A percentile compares a stretch with the other conserved stretches of the same genome.
Conservation (phyloP, 306 rosid species). For the Vicia sativa region DNA sequence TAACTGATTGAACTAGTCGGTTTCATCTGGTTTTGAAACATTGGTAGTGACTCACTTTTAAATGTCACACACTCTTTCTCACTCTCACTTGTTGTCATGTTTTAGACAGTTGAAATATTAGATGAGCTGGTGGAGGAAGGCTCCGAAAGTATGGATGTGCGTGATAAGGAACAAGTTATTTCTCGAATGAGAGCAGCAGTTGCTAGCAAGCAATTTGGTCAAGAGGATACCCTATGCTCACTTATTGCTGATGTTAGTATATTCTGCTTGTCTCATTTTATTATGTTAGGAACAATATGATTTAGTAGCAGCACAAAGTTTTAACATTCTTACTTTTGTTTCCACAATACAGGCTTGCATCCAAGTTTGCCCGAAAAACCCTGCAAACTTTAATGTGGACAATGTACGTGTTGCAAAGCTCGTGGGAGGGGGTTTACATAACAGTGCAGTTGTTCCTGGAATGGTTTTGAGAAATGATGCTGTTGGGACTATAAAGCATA, state of each 20-base stretch:
- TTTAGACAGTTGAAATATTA: constrained; percentile 68
- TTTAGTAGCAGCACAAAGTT: not conserved
- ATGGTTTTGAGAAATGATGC: constrained; percentile 87
- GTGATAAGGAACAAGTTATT: constrained; percentile 79
- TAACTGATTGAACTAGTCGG: not conserved
- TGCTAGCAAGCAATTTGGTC: constrained; percentile 99
- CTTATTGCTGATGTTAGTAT: constrained; percentile 82
- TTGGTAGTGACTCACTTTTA: not conserved
- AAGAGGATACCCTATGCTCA: constrained; percentile 78
- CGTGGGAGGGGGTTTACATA: constrained; percentile 84
- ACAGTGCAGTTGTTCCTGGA: constrained; percentile 79
- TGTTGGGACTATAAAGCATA: constrained; percentile 68
- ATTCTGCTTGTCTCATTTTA: constrained; percentile 29
- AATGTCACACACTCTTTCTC: not conserved
- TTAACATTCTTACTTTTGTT: constrained; percentile 22
- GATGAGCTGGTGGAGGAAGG: constrained; percentile 76
- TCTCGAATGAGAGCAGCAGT: constrained; percentile 85
- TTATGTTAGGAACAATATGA: constrained; percentile 8
- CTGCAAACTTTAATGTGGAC: constrained; percentile 90
- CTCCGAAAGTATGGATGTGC: constrained; percentile 91
- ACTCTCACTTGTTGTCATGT: not conserved
- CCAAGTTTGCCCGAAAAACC: constrained; percentile 93
- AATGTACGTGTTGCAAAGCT: constrained; percentile 92
- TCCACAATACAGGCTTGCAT: constrained; percentile 73
- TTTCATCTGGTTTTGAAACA: not conserved